Conservation (phyloP, 2,329 filamentous ascomycete species). For the Cladosporium sp. region DNA sequence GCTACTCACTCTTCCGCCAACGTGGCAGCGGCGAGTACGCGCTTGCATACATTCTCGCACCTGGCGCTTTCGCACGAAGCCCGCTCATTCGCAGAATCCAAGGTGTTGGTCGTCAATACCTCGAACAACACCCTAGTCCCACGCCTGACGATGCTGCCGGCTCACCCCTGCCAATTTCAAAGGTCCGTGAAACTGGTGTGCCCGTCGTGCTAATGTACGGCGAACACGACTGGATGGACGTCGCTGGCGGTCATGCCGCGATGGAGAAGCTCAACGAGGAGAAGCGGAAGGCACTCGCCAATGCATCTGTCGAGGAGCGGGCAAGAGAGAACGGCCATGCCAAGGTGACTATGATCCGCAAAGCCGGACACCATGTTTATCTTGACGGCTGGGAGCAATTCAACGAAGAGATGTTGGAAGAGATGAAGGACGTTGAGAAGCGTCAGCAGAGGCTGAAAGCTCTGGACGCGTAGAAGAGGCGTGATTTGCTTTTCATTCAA, state of each 20-base stretch:
- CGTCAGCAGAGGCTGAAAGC: slow-evolving; percentile 30
- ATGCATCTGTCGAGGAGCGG: slow-evolving; percentile 65
- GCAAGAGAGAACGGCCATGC: slow-evolving; percentile 71
- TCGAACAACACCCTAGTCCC: slow-evolving; percentile 30
- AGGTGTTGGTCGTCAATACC: slow-evolving; percentile 71
- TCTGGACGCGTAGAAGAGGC: background rate
- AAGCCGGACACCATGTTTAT: slow-evolving; percentile 69
- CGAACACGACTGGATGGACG: slow-evolving; percentile 98
- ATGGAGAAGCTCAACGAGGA: slow-evolving; percentile 73
- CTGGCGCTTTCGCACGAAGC: slow-evolving; percentile 83
- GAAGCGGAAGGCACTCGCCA: slow-evolving; percentile 55
- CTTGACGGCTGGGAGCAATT: slow-evolving; percentile 68
- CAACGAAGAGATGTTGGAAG: slow-evolving; percentile 59
- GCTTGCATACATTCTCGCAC: slow-evolving; percentile 85
- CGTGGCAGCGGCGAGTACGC: slow-evolving; percentile 91
- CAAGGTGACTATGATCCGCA: slow-evolving; percentile 73
- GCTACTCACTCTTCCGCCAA: slow-evolving; percentile 90
- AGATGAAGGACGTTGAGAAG: slow-evolving; percentile 61
- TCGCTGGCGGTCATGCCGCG: slow-evolving; percentile 75
- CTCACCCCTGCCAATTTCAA: slow-evolving; percentile 14
- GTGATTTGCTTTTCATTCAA: background rate
- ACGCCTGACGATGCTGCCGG: slow-evolving; percentile 23
- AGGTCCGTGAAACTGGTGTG: slow-evolving; percentile 59
- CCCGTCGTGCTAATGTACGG: slow-evolving; percentile 94
- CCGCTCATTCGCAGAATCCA: slow-evolving; percentile 86